Evolutionary conservation across 2,329 filamentous ascomycete genomes (phyloP).

Genomic region (Trichoderma endophyticum): DNA sequence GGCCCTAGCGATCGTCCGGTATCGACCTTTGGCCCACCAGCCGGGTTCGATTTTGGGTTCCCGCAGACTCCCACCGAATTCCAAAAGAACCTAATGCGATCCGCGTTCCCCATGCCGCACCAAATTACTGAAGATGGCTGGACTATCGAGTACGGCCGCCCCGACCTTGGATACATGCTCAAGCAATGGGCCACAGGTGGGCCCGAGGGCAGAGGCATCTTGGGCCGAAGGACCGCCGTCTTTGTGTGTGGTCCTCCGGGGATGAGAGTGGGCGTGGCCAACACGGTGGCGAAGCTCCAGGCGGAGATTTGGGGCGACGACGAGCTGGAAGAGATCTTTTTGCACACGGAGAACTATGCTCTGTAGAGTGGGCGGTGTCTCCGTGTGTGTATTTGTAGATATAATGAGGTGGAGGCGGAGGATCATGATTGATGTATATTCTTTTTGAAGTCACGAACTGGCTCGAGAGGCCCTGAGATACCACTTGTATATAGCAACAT

Average conservation of each 20-base stretch:
- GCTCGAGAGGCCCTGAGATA: conserved; percentile 17
- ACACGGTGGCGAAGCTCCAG: conserved; percentile 78
- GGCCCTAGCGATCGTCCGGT: conserved; percentile 43
- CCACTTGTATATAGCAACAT: conserved; percentile 11
- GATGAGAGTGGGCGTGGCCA: conserved; percentile 87
- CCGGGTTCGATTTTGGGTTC: conserved; percentile 76
- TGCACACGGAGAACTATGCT: conserved; percentile 95
- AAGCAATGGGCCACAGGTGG: conserved; percentile 76
- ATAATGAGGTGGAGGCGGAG: not conserved
- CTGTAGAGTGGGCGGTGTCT: conserved; percentile 37
- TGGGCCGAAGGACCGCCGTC: conserved; percentile 79
- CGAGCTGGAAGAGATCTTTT: conserved; percentile 80
- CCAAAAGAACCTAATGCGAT: conserved; percentile 86
- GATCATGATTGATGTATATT: conserved; percentile 17
- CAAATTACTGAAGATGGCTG: conserved; percentile 70
- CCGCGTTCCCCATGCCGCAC: conserved; percentile 72
- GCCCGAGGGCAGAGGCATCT: conserved; percentile 61
- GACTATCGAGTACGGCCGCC: conserved; percentile 88
- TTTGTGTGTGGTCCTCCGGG: conserved; percentile 88
- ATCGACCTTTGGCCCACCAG: conserved; percentile 57
- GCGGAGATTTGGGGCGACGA: conserved; percentile 76
- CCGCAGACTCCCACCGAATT: conserved; percentile 80
- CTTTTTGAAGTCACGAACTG: conserved; percentile 12
- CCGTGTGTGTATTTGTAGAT: conserved; percentile 5
- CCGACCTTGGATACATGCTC: conserved; percentile 83